Conservation (phyloP, 2,329 filamentous ascomycete genomes). For the Epichloe gansuensis region DNA sequence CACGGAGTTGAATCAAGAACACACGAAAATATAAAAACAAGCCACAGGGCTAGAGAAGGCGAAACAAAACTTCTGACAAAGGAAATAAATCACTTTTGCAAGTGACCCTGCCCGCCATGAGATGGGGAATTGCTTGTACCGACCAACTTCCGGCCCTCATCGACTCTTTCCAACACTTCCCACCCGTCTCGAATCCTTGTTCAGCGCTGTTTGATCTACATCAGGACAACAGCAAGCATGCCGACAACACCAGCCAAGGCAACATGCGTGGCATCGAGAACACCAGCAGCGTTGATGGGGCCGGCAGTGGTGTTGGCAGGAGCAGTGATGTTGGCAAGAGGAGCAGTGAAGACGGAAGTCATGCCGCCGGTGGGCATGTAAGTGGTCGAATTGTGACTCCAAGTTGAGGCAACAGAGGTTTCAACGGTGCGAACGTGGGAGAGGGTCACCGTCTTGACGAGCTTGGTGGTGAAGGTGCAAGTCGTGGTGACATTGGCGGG, state of each 20-base stretch:
- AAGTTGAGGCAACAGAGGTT: not conserved
- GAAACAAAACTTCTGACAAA: not conserved
- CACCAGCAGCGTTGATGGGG: constrained; percentile 29
- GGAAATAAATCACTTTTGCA: not conserved
- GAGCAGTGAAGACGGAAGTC: constrained; percentile 9
- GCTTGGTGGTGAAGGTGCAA: constrained; percentile 36
- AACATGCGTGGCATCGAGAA: constrained; percentile 31
- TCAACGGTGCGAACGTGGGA: constrained; percentile 22
- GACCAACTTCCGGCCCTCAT: not conserved
- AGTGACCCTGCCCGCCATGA: not conserved
- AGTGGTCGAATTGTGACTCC: constrained; percentile 22
- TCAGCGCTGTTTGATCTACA: constrained; percentile 27
- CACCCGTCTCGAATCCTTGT: too few species aligned
- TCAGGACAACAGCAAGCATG: constrained; percentile 36
- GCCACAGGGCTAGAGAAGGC: not conserved
- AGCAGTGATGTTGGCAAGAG: constrained; percentile 13
- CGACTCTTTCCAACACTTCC: not conserved
- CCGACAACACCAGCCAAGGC: constrained; percentile 38
- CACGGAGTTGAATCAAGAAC: constrained; percentile 3
- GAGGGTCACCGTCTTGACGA: constrained; percentile 41
- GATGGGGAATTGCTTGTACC: not conserved
- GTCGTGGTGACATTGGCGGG: constrained; percentile 34
- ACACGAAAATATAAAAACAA: not conserved
- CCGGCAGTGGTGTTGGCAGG: constrained; percentile 21
- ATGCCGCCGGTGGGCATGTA: constrained; percentile 17